Evolutionary conservation across 169 alveolate species (phyloP).

Genomic region (Perkinsus chesapeaki): DNA sequence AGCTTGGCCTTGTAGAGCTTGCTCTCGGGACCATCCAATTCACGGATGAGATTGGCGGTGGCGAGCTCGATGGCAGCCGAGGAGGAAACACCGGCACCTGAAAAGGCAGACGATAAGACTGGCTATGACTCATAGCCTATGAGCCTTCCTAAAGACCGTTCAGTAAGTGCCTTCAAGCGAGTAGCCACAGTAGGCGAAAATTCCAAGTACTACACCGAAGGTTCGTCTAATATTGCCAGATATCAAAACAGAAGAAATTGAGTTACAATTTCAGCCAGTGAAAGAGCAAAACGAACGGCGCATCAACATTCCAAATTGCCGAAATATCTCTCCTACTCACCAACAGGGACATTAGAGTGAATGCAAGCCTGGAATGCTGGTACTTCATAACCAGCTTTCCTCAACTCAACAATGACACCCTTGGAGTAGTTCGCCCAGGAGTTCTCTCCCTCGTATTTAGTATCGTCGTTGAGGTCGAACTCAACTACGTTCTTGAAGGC

Average conservation of each 20-base stretch:
- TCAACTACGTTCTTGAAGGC: background rate
- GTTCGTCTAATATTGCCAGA: no score
- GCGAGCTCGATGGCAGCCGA: slow-evolving; percentile 8
- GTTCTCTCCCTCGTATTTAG: background rate
- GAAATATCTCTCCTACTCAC: no score
- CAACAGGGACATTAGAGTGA: background rate
- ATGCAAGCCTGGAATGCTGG: background rate
- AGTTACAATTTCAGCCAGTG: no score
- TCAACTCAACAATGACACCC: background rate
- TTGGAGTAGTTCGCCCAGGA: background rate
- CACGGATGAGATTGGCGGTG: background rate
- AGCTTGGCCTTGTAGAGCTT: background rate
- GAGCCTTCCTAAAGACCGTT: no score
- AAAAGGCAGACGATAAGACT: background rate
- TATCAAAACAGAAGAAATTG: no score
- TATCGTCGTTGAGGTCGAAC: background rate
- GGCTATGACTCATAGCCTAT: no score
- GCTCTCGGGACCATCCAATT: background rate
- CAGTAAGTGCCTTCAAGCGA: no score
- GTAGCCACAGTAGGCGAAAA: no score
- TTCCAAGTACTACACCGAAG: no score
- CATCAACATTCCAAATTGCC: no score
- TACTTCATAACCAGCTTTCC: background rate
- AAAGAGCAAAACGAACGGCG: no score
- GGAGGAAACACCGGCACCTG: slow-evolving; percentile 2